Evolutionary conservation across 495 filamentous ascomycete genomes (phyloP).

Genomic region (Copromyces sp.): DNA sequence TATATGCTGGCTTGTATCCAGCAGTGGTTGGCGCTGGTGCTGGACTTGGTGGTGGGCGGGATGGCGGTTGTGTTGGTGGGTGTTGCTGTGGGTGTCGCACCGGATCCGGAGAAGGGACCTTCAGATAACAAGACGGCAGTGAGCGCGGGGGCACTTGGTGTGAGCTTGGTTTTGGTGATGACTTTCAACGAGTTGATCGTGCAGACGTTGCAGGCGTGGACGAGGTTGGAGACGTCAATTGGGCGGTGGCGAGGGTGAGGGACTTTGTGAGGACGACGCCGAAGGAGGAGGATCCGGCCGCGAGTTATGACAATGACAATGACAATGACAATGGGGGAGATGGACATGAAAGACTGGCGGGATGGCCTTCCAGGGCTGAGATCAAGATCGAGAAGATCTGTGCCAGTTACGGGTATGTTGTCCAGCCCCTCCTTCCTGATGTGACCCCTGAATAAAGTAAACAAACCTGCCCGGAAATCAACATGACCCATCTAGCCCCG

Average conservation of each 20-base stretch:
- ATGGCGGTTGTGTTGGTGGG: slow-evolving; percentile 33
- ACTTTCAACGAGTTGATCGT: slow-evolving; percentile 14
- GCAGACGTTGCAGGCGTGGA: slow-evolving; percentile 24
- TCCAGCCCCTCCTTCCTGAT: not conserved
- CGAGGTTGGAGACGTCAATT: slow-evolving; percentile 40
- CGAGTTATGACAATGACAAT: not conserved
- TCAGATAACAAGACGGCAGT: not conserved
- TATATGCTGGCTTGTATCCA: slow-evolving; percentile 47
- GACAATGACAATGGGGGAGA: not conserved
- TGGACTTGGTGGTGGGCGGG: slow-evolving; percentile 35
- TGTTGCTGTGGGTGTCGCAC: slow-evolving; percentile 17
- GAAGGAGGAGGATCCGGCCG: not conserved
- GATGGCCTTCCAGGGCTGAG: slow-evolving; percentile 16
- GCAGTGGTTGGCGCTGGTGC: slow-evolving; percentile 39
- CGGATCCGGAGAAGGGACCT: not conserved
- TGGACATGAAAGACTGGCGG: slow-evolving; percentile 9
- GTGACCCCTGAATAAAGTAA: not conserved
- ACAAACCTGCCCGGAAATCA: not conserved
- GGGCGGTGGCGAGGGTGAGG: slow-evolving; percentile 39
- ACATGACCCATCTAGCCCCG: not conserved
- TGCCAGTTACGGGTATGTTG: slow-evolving; percentile 15
- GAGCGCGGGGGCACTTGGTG: not conserved
- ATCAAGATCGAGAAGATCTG: slow-evolving; percentile 16
- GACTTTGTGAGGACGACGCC: slow-evolving; percentile 21
- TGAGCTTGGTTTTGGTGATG: slow-evolving; percentile 16